Evolutionary conservation across 192 early-diverging fungal species (phyloP).

Genomic region (Oehlia diaphana): DNA sequence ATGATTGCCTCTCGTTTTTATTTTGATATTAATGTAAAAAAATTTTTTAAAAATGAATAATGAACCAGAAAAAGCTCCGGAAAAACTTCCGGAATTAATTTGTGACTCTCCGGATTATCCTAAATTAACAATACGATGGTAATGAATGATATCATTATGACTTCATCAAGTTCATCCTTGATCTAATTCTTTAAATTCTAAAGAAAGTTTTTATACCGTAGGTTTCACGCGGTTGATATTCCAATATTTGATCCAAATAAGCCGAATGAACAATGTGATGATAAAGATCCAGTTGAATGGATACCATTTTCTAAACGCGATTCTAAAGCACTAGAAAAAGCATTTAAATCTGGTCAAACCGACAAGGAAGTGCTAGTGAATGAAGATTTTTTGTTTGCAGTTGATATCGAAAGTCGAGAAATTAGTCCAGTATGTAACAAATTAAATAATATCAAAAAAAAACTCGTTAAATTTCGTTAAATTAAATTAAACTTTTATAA

Average conservation of each 20-base stretch:
- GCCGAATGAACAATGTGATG: not conserved
- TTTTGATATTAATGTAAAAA: too few relatives aligned
- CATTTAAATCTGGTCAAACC: constrained; percentile 40
- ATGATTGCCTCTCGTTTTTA: too few relatives aligned
- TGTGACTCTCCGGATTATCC: not conserved
- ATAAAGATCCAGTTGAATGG: constrained; percentile 41
- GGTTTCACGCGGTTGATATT: constrained; percentile 32
- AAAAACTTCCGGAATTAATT: not conserved
- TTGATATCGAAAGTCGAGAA: constrained; percentile 67
- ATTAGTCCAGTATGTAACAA: constrained; percentile 49
- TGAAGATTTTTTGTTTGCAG: constrained; percentile 81
- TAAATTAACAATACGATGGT: not conserved
- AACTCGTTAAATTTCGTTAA: not conserved
- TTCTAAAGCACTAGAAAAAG: constrained; percentile 56
- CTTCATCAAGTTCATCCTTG: not conserved
- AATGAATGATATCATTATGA: not conserved
- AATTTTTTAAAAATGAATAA: not conserved
- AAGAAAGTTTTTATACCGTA: not conserved
- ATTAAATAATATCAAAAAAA: not conserved
- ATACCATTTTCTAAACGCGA: constrained; percentile 59
- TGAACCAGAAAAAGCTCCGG: not conserved
- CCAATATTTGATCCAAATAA: constrained; percentile 22
- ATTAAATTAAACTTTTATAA: not conserved
- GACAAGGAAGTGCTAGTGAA: constrained; percentile 60
- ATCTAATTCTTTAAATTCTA: not conserved